Evolutionary conservation across 139 green algal genomes (phyloP), one percentile per base, ranked within the genome.

Genomic region (Chlorella sp.): DNA sequence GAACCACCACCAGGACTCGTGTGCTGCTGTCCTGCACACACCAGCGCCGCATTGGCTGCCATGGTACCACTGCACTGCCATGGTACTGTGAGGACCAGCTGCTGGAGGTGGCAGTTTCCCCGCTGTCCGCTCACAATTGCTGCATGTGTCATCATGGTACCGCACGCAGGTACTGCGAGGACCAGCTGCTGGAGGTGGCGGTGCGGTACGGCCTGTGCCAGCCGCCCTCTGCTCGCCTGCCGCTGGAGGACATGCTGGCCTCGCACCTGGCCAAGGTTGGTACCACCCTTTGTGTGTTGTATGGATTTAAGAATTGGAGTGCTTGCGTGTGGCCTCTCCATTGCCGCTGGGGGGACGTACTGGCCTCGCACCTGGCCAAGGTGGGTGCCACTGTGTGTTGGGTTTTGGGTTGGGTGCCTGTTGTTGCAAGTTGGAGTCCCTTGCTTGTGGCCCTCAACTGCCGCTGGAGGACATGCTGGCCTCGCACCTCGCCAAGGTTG

Each of bases 51-150:
- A n/a, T n/a, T n/a, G n/a, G n/a, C n/a, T n/a, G n/a, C 30, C 2
- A 65, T 22, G 17, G 43, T 13, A 19, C 30, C 38, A 13, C 38
- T 79, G 43, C 19, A 32, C 28, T 81, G 74, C 19, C 0, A 34
- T 73, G 84, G 28, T 85, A 72, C 54, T 88, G 84, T 56, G 76
- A 88, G 64, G 84, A 85, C 58, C 60, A 73, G n/a, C 24, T 88
- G 28, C 41, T 88, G 38, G 64, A 85, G 64, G 76, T 88, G 1
- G 76, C 44, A 6, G 74, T 62, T 3, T 28, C 30, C n/a, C n/a
- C n/a, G n/a, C n/a, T n/a, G n/a, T n/a, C n/a, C n/a, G 32, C 16
- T 51, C n/a, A n/a, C n/a, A 6, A 11, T 48, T 1, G 36, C 36
- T 5, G 7, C 28, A 34, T 20, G n/a, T 7, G 34, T 77, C 41